A percentile compares a stretch with the other conserved stretches of the same genome.
phyloP scores from a whole-genome alignment of 2,329 filamentous ascomycete species.

The Metarhizium brunneum region DNA sequence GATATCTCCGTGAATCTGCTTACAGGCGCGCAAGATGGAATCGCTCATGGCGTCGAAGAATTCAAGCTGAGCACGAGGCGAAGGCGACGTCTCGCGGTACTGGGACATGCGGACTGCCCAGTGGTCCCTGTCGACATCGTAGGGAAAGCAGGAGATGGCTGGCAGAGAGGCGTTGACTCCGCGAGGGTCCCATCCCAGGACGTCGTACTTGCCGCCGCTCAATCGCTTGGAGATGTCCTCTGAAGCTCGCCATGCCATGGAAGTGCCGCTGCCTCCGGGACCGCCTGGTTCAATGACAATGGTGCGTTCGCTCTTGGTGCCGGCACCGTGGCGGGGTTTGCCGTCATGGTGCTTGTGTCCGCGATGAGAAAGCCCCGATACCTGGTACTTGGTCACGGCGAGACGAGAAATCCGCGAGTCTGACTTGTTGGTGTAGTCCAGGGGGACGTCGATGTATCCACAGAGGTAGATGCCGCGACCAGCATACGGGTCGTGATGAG shows the following conservation, averaged over 20 bases:
- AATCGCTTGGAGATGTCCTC: constrained; percentile 30
- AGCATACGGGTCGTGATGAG: constrained; percentile 20
- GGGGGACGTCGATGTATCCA: constrained; percentile 37
- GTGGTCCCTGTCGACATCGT: constrained; percentile 34
- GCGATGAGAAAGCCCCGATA: constrained; percentile 29
- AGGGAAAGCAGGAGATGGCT: constrained; percentile 34
- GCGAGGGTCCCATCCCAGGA: constrained; percentile 46
- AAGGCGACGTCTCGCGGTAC: constrained; percentile 27
- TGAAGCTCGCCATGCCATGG: constrained; percentile 27
- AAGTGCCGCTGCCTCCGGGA: constrained; percentile 38
- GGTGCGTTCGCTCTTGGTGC: constrained; percentile 34
- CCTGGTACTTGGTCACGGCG: constrained; percentile 40
- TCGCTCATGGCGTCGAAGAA: constrained; percentile 36
- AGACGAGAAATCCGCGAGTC: constrained; percentile 34
- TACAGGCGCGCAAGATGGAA: constrained; percentile 33
- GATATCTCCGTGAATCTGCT: constrained; percentile 32
- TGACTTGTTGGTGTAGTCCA: constrained; percentile 36
- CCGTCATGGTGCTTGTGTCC: not conserved
- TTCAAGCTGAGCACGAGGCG: constrained; percentile 28
- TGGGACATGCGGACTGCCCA: constrained; percentile 32
- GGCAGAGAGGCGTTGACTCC: constrained; percentile 40
- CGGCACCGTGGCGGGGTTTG: constrained; percentile 9
- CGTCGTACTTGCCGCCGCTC: constrained; percentile 33
- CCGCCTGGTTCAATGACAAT: constrained; percentile 42
- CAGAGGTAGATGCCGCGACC: constrained; percentile 37